Conservation (phyloP, 2,329 filamentous ascomycete genomes). For the Chaetomium olivaceum region DNA sequence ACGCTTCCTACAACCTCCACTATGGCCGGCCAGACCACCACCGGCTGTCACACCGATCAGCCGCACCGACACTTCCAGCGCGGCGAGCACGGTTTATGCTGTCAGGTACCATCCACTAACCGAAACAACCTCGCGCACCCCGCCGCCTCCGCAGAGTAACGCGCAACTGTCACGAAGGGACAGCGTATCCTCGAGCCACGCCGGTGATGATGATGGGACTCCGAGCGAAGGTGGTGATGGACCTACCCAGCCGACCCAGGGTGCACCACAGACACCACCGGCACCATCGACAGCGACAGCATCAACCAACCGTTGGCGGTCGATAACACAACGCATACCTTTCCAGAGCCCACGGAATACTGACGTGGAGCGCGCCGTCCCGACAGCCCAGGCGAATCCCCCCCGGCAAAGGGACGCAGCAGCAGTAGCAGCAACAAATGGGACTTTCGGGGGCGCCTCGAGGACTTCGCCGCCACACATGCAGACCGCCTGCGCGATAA, state of each 20-base stretch:
- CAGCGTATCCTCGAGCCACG: slow-evolving; percentile 36
- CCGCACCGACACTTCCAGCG: slow-evolving; percentile 63
- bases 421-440: slow-evolving; percentile 42
- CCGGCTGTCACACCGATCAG: slow-evolving; percentile 59
- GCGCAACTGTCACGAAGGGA: slow-evolving; percentile 39
- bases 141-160: slow-evolving; percentile 36
- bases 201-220: slow-evolving; percentile 22
- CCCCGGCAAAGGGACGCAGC: slow-evolving; percentile 1
- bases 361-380: slow-evolving; percentile 21
- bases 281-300: neutral
- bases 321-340: slow-evolving; percentile 38
- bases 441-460: slow-evolving; percentile 58
- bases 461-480: slow-evolving; percentile 62
- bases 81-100: slow-evolving; percentile 63
- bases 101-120: slow-evolving; percentile 61
- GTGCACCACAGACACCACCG: slow-evolving; percentile 27
- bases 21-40: slow-evolving; percentile 58
- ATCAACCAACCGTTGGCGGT: slow-evolving; percentile 35
- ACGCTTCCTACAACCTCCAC: slow-evolving; percentile 49
- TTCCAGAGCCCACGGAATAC: slow-evolving; percentile 33
- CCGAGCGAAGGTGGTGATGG: slow-evolving; percentile 19
- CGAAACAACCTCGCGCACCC: slow-evolving; percentile 51
- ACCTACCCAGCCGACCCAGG: slow-evolving; percentile 14
- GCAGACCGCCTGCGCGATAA: slow-evolving; percentile 61
- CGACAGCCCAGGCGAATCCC: slow-evolving; percentile 19